Base-by-base conservation (phyloP, 2,329 filamentous ascomycete genomes). In the Apiospora rasikravindrae region DNA sequence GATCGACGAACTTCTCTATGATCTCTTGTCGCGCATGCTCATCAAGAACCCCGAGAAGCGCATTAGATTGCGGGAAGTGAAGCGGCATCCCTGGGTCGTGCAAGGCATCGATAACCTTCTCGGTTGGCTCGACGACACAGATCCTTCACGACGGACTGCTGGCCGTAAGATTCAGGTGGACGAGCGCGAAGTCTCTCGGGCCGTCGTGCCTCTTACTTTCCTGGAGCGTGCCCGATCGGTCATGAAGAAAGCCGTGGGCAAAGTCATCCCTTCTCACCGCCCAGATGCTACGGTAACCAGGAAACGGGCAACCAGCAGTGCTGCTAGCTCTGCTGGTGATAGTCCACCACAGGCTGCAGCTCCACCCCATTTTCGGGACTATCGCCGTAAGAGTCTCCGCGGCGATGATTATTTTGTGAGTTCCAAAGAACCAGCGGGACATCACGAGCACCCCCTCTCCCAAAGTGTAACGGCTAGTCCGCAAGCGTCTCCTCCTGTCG, bases 121-220 rank as follows among this genome's bases (percentile, higher is more conserved):
- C 44, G 87, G 88, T 13, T 99, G 96, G 96, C 89, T 98, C n/a
- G 94, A 98, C 77, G 94, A 97, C 74, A 98, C 95, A 0, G 96
- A 98, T 78, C 95, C 95, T 1, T 91, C 90, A 49, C 89, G 92
- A 47, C 92, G 92, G 73, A 92, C 91, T 44, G 90, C 93, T 71
- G 95, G 94, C 75, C 91, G 93, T 80, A 94, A 91, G 82, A 98
- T 99, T 77, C 92, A 98, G 81, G 94, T 98, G 67, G 95, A 97
- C 73, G 94, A 94, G 76, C 91, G 91, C 78, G 96, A 99, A 82
- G 91, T 99, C 78, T 95, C 94, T 66, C 90, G 91, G 71, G 96
- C 96, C 71, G 96, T 99, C 71, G 92, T 97, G 22, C 95, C 95
- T 47, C 90, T 98, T 69, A 95, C 93, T 10, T 91, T 98, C 74